phyloP scores from a whole-genome alignment of 768 basidiomycete genomes.

The Lactarius trivialis region DNA sequence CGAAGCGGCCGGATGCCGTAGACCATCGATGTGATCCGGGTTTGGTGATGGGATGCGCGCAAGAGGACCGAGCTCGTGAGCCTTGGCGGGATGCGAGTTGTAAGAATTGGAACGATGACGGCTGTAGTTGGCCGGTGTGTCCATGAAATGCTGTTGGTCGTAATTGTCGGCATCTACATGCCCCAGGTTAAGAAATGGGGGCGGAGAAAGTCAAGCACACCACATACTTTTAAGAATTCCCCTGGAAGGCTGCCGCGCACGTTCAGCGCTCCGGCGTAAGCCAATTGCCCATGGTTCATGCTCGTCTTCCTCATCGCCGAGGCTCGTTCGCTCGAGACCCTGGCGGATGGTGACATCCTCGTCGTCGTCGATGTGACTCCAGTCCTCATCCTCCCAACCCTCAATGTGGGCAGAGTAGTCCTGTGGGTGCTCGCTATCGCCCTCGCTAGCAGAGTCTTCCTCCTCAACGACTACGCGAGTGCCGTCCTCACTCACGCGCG shows the following conservation, averaged over 20 bases:
- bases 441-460: slow-evolving; percentile 48
- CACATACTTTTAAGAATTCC: slow-evolving; percentile 83
- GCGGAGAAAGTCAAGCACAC: slow-evolving; percentile 16
- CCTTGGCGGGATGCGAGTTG: slow-evolving; percentile 45
- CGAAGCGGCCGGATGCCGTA: slow-evolving; percentile 47
- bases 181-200: neutral
- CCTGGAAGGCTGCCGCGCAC: slow-evolving; percentile 55
- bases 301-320: slow-evolving; percentile 49
- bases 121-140: slow-evolving; percentile 36
- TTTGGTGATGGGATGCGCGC: slow-evolving; percentile 79
- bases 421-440: slow-evolving; percentile 36
- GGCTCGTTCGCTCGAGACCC: slow-evolving; percentile 42
- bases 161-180: slow-evolving; percentile 61
- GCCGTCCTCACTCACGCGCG: slow-evolving; percentile 57
- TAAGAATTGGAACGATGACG: slow-evolving; percentile 83
- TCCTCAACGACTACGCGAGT: slow-evolving; percentile 61
- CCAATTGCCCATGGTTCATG: slow-evolving; percentile 75
- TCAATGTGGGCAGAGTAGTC: slow-evolving; percentile 39
- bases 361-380: slow-evolving; percentile 61
- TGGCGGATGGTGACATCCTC: slow-evolving; percentile 71
- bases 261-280: slow-evolving; percentile 66
- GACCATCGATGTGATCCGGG: slow-evolving; percentile 82
- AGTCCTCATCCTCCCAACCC: slow-evolving; percentile 76
- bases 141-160: slow-evolving; percentile 52
- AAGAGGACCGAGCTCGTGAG: slow-evolving; percentile 63